Conservation (phyloP, 768 basidiomycete genomes). For the Rhodosporidiobolus sp. region DNA sequence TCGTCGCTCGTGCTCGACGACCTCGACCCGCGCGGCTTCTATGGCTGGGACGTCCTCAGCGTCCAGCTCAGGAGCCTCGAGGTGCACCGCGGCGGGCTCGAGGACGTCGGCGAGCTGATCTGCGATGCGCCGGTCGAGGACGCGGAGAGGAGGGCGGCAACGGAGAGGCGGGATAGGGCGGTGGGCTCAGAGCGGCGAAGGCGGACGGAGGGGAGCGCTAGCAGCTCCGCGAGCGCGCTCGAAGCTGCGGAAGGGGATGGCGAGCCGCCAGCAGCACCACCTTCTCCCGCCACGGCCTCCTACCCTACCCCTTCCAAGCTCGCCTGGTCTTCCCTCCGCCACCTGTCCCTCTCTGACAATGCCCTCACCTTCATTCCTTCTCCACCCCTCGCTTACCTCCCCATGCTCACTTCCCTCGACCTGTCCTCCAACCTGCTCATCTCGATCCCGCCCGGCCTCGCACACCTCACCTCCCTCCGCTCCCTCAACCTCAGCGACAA, state of each 20-base stretch:
- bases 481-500: conserved; percentile 96
- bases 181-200: conserved; percentile 16
- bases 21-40: conserved; percentile 73
- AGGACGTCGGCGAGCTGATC: conserved; percentile 74
- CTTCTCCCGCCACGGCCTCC: not conserved
- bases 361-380: conserved; percentile 72
- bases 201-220: conserved; percentile 1
- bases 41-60: conserved; percentile 79
- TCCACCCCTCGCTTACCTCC: conserved; percentile 63
- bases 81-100: conserved; percentile 72
- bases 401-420: conserved; percentile 70
- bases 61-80: conserved; percentile 69
- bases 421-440: conserved; percentile 79
- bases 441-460: conserved; percentile 74
- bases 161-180: conserved; percentile 10
- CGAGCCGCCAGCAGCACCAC: not conserved
- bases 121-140: conserved; percentile 74
- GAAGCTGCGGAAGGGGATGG: not conserved
- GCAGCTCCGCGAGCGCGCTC: not conserved
- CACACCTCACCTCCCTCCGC: conserved; percentile 69
- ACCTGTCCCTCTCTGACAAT: conserved; percentile 76
- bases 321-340: conserved; percentile 58
- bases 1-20: conserved; percentile 70
- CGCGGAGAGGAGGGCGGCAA: conserved; percentile 62
- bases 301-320: conserved; percentile 28